A percentile compares a stretch with the other conserved stretches of the same genome.
These are phyloP conservation scores for Ceratobasidium sp. DNA, from an alignment of 1,284 basidiomycete genomes.

Conservation along the genomic window DNA sequence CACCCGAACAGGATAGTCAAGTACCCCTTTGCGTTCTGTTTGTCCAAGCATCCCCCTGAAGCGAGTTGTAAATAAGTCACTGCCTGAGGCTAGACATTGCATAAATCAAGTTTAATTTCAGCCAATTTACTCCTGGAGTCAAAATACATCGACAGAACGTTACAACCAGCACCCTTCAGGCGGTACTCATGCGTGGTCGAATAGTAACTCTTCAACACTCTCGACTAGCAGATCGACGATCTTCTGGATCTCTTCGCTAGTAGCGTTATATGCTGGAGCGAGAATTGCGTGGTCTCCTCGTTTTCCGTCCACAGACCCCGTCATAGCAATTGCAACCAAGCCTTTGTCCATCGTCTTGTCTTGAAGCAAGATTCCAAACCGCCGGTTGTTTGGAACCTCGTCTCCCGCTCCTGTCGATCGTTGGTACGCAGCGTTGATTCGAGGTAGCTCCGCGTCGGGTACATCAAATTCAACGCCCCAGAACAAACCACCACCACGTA, in stretches of 20 bases:
- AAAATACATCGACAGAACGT: too few relatives aligned
- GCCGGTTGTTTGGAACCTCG: constrained; percentile 35
- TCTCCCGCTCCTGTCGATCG: constrained; percentile 24
- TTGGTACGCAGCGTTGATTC: constrained; percentile 43
- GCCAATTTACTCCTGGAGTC: too few relatives aligned
- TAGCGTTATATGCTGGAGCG: constrained; percentile 82
- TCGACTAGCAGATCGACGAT: constrained; percentile 73
- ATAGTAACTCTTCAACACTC: constrained; percentile 67
- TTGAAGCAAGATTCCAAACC: constrained; percentile 49
- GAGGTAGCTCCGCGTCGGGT: constrained; percentile 63
- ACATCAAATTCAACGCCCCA: constrained; percentile 81
- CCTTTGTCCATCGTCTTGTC: constrained; percentile 66
- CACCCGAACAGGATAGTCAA: too few relatives aligned
- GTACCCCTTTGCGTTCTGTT: too few relatives aligned
- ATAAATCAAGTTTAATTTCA: too few relatives aligned
- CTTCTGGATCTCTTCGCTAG: constrained; percentile 71
- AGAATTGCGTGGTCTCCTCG: constrained; percentile 78
- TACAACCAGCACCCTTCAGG: too few relatives aligned
- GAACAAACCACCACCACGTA: constrained; percentile 84
- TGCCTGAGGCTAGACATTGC: too few relatives aligned
- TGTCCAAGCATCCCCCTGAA: too few relatives aligned
- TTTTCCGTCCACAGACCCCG: constrained; percentile 79
- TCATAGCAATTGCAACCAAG: constrained; percentile 77
- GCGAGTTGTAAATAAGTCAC: too few relatives aligned
- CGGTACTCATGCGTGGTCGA: background rate